Base-by-base conservation (phyloP, 1,139 yeast species). In the Arxiozyma bovina region DNA sequence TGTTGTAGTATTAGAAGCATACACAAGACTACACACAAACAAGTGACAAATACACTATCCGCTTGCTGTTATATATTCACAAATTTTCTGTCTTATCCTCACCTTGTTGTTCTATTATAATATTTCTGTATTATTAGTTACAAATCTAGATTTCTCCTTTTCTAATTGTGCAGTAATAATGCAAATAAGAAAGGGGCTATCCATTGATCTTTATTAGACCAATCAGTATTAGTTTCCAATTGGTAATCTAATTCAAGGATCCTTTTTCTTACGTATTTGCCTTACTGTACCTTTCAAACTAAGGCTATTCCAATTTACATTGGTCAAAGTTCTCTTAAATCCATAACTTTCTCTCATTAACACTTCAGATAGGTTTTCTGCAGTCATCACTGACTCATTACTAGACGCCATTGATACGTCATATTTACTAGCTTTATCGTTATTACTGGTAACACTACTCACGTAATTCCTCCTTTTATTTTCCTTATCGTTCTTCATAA, bases 231-330 rank as follows among this genome's bases (percentile, higher is more conserved):
- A 15, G 4, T 2, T 34, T 15, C n/a, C 40, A 4, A 34, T 12
- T 12, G 2, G n/a, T 34, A 15, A 34, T 34, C 40, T 34, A 15
- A 34, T 15, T 40, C 41, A 45, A 40, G 53, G 56, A 50, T 46
- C 63, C 57, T 58, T 60, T 58, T 64, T 61, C 57, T 64, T 66
- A 34, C 68, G 60, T 51, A 68, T 67, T 50, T 70, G 68, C 53
- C 66, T 70, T 57, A 73, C 72, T 58, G 65, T 71, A 53, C 67
- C 68, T 15, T 72, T 68, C 34, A 73, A 60, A 57, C 69, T 70
- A 34, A 42, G 21, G 48, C 70, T 70, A 55, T 73, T 73, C 77
- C 77, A 74, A 56, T 68, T 71, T 8, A 71, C 74, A 17, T 75
- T 74, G 11, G 74, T 71, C 5, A 71, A 55, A 27, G 67, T 65